A percentile compares a stretch with the other conserved stretches of the same genome.
phyloP scores from a whole-genome alignment of 768 basidiomycete genomes.

The Leccinum truebloodii region DNA sequence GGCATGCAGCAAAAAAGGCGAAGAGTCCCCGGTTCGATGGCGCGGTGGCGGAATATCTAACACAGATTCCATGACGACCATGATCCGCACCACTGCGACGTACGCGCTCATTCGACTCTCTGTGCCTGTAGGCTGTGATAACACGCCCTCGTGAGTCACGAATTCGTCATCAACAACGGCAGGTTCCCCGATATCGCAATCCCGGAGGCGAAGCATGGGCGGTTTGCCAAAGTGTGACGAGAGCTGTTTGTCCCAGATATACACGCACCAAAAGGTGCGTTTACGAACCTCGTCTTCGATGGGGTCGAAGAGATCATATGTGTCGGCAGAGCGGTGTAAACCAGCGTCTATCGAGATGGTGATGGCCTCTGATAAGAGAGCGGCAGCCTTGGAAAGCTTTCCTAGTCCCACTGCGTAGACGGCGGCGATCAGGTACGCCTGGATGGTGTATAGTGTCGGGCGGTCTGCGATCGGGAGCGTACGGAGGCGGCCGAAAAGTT shows the following conservation, averaged over 20 bases:
- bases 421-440: conserved; percentile 88
- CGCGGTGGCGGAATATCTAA: conserved; percentile 74
- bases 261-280: conserved; percentile 96
- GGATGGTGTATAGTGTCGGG: conserved; percentile 89
- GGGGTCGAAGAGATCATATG: conserved; percentile 83
- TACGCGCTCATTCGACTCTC: conserved; percentile 83
- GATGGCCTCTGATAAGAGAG: conserved; percentile 82
- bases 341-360: conserved; percentile 90
- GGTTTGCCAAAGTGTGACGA: conserved; percentile 88
- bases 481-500: conserved; percentile 82
- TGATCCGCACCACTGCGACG: conserved; percentile 70
- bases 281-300: conserved; percentile 92
- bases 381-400: conserved; percentile 82
- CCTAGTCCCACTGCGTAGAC: conserved; percentile 92
- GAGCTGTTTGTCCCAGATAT: conserved; percentile 95
- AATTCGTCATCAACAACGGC: conserved; percentile 86
- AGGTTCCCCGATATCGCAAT: conserved; percentile 92
- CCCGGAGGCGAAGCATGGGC: conserved; percentile 80
- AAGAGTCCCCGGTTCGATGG: conserved; percentile 58
- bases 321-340: conserved; percentile 83
- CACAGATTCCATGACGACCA: conserved; percentile 87
- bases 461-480: conserved; percentile 86
- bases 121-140: conserved; percentile 64
- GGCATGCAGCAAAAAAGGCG: conserved; percentile 78
- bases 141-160: conserved; percentile 72